Base-by-base conservation (phyloP, 441 rosid genomes). In the Corymbia citriodora region DNA sequence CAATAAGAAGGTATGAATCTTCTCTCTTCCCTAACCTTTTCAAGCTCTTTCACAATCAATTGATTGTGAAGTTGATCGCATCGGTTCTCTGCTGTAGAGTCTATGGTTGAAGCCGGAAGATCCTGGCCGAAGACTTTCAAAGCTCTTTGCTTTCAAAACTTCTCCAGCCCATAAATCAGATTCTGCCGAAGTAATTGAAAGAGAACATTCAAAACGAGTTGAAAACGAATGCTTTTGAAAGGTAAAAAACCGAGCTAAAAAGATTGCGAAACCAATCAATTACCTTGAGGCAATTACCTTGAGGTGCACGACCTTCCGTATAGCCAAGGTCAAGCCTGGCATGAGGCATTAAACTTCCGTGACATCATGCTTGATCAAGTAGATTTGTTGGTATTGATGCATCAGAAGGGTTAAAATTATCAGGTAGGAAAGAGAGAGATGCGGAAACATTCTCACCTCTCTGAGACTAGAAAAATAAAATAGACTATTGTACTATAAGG, bases 381-480 rank as follows among this genome's bases (percentile, higher is more conserved):
- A 97, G 88, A 97, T 93, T 99, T 96, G 94, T 23, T 19, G 53
- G 49, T 83, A 89, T 87, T 10, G 74, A 33, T 40, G 83, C 36
- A 45, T 59, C 70, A 33, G 40, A 36, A 87, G 68, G 68, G n/a
- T 55, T 23, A 57, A 55, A 55, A 57, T 87, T 55, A 36, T 55
- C 88, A 21, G 29, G 70, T 23, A 12, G 68, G 10, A 70, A 57
- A 19, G 50, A 55, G 65, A 87, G 49, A 40, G 88, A 57, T 16
- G 18, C 27, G 12, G 61, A 89, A 53, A 82, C 68, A 52, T 18
- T 90, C 52, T 45, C 52, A 97, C 99, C 96, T 96, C 99, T 93
- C 98, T 98, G 89, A 97, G 98, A 81, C 96, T 94, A 74, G 99
- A 97, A 94, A 97, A 98, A 94, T 95, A 94, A 97, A 98, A 94